Evolutionary conservation across 352 stramenopile genomes (phyloP), one percentile per base, ranked within the genome.

Genomic region (Globisporangium parvum): DNA sequence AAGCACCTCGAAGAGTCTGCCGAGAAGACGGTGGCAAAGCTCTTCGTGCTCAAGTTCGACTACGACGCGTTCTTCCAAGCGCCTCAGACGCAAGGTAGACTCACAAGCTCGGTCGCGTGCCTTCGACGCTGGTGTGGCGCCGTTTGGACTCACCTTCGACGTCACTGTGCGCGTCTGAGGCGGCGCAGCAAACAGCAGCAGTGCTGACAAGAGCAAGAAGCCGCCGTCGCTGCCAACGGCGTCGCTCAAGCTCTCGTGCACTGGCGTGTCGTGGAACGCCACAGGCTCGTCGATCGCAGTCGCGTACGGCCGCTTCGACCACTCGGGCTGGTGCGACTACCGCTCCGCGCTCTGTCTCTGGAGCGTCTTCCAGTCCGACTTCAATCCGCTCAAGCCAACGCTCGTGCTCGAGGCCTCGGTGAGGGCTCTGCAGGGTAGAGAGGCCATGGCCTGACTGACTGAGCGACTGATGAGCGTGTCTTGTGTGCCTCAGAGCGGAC

Each of bases 311-410:
- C 73, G 85, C 26, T 88, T 92, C 23, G 84, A 96, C 55, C 78
- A 95, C 60, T 79, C 73, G 2, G 87, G 87, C 0, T 96, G 87
- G 87, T 96, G 87, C 68, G 83, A 95, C 57, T 91, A 88, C 41
- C 84, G 82, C 41, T 92, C 84, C 8, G 84, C 85, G 39, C 63
- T 96, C 28, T 94, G 83, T 53, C 67, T 89, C 54, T 96, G 87
- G 87, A 88, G 80, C 45, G 75, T 95, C 31, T 95, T 95, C 51
- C 79, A 88, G 55, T 63, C 70, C 14, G 82, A 93, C 39, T 83
- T 93, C 21, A 87, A 87, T 40, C 51, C 75, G 1, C 46, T 54
- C 37, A 87, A 87, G 58, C 77, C 82, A 1, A 78, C 70, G n/a
- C 55, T 81, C 3, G 79, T 92, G 37, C 77, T 92, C n/a, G 80